Conservation (phyloP, 257 asterid species). For the Solanum medicagineum region DNA sequence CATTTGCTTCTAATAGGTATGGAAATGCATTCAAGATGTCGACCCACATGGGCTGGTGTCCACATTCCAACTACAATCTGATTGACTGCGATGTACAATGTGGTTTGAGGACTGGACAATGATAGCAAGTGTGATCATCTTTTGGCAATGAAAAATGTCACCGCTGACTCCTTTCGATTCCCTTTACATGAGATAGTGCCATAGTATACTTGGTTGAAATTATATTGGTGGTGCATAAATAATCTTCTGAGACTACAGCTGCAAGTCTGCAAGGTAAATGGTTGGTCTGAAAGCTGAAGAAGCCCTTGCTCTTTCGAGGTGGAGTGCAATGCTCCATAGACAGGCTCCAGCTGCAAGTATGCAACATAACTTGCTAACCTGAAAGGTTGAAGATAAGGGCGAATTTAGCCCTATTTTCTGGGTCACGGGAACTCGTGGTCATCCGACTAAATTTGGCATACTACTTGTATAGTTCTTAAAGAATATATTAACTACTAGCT, state of each 20-base stretch:
- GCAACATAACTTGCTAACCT: background rate
- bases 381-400: background rate
- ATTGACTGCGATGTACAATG: background rate
- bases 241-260: background rate
- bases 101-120: background rate
- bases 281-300: background rate
- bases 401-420: too few species aligned
- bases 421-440: too few species aligned
- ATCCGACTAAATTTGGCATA: too few species aligned
- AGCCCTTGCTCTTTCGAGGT: background rate
- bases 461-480: too few species aligned
- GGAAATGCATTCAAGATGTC: background rate
- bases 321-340: background rate
- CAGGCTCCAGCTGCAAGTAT: background rate
- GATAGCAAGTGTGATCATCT: background rate
- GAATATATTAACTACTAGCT: too few species aligned
- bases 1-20: background rate
- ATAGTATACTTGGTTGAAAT: background rate
- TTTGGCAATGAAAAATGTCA: background rate
- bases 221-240: background rate
- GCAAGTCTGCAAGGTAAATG: background rate
- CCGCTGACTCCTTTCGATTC: background rate
- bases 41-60: background rate
- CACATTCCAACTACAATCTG: background rate
- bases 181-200: background rate